A percentile compares a stretch with the other conserved stretches of the same genome.
Conservation (phyloP, 306 rosid species). For the Carpinus viminea region DNA sequence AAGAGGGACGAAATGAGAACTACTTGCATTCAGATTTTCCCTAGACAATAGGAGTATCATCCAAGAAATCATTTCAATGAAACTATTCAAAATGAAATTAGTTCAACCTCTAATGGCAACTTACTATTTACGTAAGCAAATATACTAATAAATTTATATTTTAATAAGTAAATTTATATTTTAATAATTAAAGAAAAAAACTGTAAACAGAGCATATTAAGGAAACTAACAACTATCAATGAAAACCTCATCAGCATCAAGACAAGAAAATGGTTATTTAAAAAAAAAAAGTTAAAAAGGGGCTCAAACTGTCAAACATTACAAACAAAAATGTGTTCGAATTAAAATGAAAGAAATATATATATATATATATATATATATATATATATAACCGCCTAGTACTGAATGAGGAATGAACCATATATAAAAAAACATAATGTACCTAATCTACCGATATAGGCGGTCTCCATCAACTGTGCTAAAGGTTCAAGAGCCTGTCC, state of each 20-base stretch:
- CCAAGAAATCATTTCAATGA: background rate
- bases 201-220: background rate
- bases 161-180: too few relatives aligned
- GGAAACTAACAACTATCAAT: background rate
- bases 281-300: background rate
- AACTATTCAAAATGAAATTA: background rate
- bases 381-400: background rate
- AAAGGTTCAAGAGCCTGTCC: conserved; percentile 94
- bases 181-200: background rate
- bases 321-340: background rate
- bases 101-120: too few relatives aligned
- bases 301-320: background rate
- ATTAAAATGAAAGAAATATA: background rate
- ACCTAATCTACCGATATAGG: conserved; percentile 91
- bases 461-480: conserved; percentile 94
- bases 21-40: too few relatives aligned
- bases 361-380: too few relatives aligned
- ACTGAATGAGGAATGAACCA: conserved; percentile 3
- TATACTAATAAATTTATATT: background rate
- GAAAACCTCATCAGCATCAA: background rate
- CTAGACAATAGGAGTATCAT: too few relatives aligned
- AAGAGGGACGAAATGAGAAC: too few relatives aligned
- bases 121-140: background rate
- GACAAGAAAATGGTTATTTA: background rate
- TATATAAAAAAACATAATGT: background rate